Evolutionary conservation across 495 filamentous ascomycete genomes (phyloP).

Genomic region (Hypoxylon intermedium): DNA sequence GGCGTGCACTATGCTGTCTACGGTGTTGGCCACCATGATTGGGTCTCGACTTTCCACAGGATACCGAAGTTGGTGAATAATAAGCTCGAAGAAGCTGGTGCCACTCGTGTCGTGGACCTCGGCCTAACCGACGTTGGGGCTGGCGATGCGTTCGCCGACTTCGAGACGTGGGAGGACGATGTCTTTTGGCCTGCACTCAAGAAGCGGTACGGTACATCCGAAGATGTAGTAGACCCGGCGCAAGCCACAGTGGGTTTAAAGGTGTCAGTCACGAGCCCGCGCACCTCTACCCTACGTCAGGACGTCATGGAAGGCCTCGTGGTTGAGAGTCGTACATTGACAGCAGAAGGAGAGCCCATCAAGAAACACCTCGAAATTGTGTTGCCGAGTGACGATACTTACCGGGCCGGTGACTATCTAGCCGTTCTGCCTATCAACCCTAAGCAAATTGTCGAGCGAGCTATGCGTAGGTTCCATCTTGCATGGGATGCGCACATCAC

Average conservation of each 20-base stretch:
- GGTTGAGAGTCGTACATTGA: constrained; percentile 61
- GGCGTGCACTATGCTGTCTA: constrained; percentile 70
- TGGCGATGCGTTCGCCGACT: constrained; percentile 72
- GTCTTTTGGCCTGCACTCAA: constrained; percentile 70
- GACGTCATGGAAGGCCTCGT: constrained; percentile 70
- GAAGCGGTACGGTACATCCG: constrained; percentile 50
- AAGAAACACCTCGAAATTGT: constrained; percentile 73
- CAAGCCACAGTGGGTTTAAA: constrained; percentile 47
- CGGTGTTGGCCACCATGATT: constrained; percentile 66
- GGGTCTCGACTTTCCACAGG: constrained; percentile 74
- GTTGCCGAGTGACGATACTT: constrained; percentile 69
- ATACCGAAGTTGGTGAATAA: constrained; percentile 70
- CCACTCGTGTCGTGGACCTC: constrained; percentile 58
- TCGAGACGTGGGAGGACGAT: constrained; percentile 74
- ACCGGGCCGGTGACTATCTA: constrained; percentile 77
- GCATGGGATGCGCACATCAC: constrained; percentile 67
- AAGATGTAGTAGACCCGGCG: constrained; percentile 16
- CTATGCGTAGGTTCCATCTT: constrained; percentile 58
- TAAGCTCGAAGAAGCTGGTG: constrained; percentile 59
- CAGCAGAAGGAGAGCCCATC: constrained; percentile 58
- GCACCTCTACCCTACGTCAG: constrained; percentile 68
- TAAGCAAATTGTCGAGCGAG: constrained; percentile 61
- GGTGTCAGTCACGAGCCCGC: constrained; percentile 65
- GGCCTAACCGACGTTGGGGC: constrained; percentile 68
- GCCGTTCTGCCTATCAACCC: constrained; percentile 76